These are phyloP conservation scores for Ustanciosporium gigantosporum DNA, from an alignment of 1,284 basidiomycete genomes.

Conservation along the genomic window DNA sequence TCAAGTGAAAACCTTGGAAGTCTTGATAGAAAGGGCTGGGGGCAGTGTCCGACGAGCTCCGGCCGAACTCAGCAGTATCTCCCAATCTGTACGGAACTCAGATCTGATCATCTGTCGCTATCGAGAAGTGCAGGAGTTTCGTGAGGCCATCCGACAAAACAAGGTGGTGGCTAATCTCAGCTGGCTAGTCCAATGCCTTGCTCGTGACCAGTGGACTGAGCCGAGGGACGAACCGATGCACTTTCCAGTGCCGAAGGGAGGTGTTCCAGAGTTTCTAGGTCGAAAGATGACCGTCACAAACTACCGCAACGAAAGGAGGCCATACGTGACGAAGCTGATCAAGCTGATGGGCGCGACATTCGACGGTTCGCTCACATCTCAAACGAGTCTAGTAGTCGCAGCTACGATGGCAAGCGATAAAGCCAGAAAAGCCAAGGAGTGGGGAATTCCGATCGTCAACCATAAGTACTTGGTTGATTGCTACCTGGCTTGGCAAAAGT, in stretches of 20 bases:
- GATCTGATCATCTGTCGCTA: slow-evolving; percentile 74
- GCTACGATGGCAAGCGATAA: slow-evolving; percentile 79
- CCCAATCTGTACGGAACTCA: slow-evolving; percentile 60
- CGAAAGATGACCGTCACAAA: slow-evolving; percentile 82
- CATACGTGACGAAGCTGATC: slow-evolving; percentile 83
- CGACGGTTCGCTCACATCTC: slow-evolving; percentile 72
- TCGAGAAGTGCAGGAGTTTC: slow-evolving; percentile 72
- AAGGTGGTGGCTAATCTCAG: slow-evolving; percentile 76
- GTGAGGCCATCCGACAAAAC: slow-evolving; percentile 68
- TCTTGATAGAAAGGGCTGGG: slow-evolving; percentile 36
- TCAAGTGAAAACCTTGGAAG: slow-evolving; percentile 61
- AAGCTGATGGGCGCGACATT: slow-evolving; percentile 75
- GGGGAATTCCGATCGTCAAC: slow-evolving; percentile 83
- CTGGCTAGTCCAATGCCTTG: slow-evolving; percentile 79
- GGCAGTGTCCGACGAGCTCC: slow-evolving; percentile 31
- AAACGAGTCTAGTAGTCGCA: slow-evolving; percentile 77
- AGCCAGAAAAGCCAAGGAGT: slow-evolving; percentile 72
- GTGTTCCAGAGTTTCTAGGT: slow-evolving; percentile 60
- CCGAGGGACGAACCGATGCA: slow-evolving; percentile 72
- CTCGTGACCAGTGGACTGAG: slow-evolving; percentile 68
- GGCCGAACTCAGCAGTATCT: slow-evolving; percentile 28
- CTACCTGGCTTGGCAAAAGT: slow-evolving; percentile 63
- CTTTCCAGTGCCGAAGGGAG: slow-evolving; percentile 66
- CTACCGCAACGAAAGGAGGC: slow-evolving; percentile 79
- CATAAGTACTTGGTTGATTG: slow-evolving; percentile 88